A percentile compares a stretch with the other conserved stretches of the same genome.
phyloP scores from a whole-genome alignment of 352 stramenopile genomes.

The Globisporangium mamillatum region DNA sequence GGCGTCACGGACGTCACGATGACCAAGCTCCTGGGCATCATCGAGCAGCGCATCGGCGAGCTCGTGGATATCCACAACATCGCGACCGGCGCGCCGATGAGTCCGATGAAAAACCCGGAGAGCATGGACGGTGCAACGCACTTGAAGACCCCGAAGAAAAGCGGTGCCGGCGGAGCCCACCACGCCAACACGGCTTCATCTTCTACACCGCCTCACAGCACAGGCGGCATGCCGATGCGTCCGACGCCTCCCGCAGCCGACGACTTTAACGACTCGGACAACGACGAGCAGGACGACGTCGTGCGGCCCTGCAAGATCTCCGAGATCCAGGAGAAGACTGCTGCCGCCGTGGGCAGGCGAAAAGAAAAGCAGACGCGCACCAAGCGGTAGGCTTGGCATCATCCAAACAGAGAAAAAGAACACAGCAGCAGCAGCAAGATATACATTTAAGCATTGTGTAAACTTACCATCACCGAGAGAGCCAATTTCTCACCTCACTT shows the following conservation, averaged over 20 bases:
- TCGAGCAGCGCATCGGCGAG: conserved; percentile 83
- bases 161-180: conserved; percentile 18
- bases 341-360: conserved; percentile 47
- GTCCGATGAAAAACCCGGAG: conserved; percentile 23
- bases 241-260: conserved; percentile 57
- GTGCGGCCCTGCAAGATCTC: conserved; percentile 69
- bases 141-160: conserved; percentile 26
- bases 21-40: conserved; percentile 73
- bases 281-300: conserved; percentile 66
- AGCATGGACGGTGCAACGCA: conserved; percentile 2
- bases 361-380: conserved; percentile 68
- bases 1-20: conserved; percentile 83
- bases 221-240: conserved; percentile 28
- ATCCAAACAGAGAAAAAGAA: neutral
- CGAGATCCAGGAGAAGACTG: conserved; percentile 81
- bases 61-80: conserved; percentile 88
- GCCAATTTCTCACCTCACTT: neutral
- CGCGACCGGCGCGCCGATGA: conserved; percentile 49
- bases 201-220: neutral
- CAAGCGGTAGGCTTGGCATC: conserved; percentile 27
- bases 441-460: neutral
- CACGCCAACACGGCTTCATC: conserved; percentile 22
- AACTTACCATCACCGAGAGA: neutral
- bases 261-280: conserved; percentile 75
- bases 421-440: neutral